A percentile compares a stretch with the other conserved stretches of the same genome.
phyloP scores from a whole-genome alignment of 163 green algal species.

The Prototheca cutis region DNA sequence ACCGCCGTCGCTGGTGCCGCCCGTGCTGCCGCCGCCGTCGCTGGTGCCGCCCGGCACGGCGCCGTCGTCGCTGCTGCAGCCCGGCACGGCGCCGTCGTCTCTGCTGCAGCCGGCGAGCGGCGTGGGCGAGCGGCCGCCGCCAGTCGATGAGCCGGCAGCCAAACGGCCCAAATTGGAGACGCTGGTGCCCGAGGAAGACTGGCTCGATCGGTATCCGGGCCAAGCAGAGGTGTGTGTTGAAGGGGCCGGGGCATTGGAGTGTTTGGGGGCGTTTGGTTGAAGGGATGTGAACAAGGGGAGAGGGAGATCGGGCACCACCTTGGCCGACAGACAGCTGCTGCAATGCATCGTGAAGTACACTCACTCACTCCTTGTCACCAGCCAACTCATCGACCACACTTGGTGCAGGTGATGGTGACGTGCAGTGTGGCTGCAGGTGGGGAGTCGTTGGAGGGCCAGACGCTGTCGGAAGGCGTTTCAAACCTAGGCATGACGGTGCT shows the following conservation, averaged over 20 bases:
- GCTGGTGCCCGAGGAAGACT: conserved; percentile 75
- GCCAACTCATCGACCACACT: not conserved
- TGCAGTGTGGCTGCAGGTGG: conserved; percentile 60
- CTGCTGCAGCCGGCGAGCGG: conserved; percentile 8
- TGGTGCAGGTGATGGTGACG: conserved; percentile 47
- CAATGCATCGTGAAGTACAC: not conserved
- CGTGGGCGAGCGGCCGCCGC: conserved; percentile 15
- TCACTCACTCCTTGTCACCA: not conserved
- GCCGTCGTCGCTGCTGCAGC: not conserved
- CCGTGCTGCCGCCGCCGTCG: conserved; percentile 4
- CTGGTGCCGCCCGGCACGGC: not conserved
- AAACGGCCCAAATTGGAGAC: conserved; percentile 58
- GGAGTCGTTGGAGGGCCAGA: conserved; percentile 67
- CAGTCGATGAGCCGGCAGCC: conserved; percentile 45
- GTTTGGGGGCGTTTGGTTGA: not conserved
- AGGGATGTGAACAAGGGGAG: no score
- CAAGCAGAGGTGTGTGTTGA: conserved; percentile 25
- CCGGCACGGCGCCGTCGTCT: conserved; percentile 2
- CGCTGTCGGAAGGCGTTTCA: conserved; percentile 67
- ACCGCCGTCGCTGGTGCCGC: no score
- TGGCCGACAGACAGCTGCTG: no score
- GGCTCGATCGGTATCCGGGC: conserved; percentile 54
- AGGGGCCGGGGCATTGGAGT: no score
- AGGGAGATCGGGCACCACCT: no score
- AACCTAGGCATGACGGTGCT: conserved; percentile 45